These are phyloP conservation scores for Bolboschoenoplectus hybrid DNA, from an alignment of 202 grass and related monocot species.

Conservation along the genomic window DNA sequence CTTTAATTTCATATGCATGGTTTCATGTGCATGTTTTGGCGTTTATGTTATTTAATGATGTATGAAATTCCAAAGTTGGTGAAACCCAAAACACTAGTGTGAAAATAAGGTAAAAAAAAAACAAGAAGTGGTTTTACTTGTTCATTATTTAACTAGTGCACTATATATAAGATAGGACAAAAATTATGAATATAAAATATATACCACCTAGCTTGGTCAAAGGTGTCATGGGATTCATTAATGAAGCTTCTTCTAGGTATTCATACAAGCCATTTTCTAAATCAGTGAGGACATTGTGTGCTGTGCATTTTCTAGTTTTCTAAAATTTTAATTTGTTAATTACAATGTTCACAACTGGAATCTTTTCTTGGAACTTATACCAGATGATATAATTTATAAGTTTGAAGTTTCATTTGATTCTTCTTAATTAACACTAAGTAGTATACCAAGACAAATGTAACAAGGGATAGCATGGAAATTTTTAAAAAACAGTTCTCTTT, in stretches of 20 bases:
- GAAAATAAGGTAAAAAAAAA: background rate
- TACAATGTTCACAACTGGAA: slow-evolving; percentile 18
- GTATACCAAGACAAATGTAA: background rate
- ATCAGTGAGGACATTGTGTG: slow-evolving; percentile 27
- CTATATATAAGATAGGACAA: slow-evolving; percentile 18
- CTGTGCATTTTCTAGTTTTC: slow-evolving; percentile 1
- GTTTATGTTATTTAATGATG: slow-evolving; percentile 49
- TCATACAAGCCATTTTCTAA: slow-evolving; percentile 22
- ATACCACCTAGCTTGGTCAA: slow-evolving; percentile 38
- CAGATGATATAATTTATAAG: background rate
- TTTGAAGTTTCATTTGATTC: background rate
- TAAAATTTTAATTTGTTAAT: slow-evolving; percentile 26
- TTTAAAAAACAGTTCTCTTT: background rate
- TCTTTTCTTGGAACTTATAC: slow-evolving; percentile 25
- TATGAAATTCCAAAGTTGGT: slow-evolving; percentile 21
- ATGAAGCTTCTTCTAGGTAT: slow-evolving; percentile 61
- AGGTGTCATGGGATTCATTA: slow-evolving; percentile 42
- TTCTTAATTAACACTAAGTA: background rate
- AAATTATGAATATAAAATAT: slow-evolving; percentile 29
- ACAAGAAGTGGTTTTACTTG: slow-evolving; percentile 16
- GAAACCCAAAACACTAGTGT: slow-evolving; percentile 17
- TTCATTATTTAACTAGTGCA: slow-evolving; percentile 13
- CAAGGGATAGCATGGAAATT: background rate
- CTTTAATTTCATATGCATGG: slow-evolving; percentile 40
- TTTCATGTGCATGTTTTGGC: slow-evolving; percentile 49